Evolutionary conservation across 257 asterid genomes (phyloP), one percentile per base, ranked within the genome.

Genomic region (Capsicum chinense): DNA sequence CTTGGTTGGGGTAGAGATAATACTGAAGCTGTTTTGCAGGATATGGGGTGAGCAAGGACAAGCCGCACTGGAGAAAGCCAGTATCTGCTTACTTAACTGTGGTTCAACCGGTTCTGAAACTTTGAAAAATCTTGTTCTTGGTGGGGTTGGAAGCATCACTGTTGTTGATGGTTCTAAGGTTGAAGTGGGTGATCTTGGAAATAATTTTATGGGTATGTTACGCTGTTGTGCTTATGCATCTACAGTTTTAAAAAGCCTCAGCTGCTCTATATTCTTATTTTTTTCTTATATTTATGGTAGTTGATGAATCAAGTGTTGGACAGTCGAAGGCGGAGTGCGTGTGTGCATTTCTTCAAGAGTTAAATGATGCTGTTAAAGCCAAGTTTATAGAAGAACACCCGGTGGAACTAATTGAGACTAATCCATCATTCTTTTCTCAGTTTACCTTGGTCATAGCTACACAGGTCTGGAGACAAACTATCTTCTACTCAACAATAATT

Each of bases 1-100:
- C 57, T 11, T 9, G 58, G 59, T n/a, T 73, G 59, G 79, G 52
- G 9, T 64, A 64, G 74, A 7, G 76, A 37, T 37, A 26, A 12
- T 76, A 87, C 58, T 19, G 48, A 2, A 33, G 39, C 52, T 84
- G 5, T 79, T 83, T 83, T 91, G 87, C 90, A 97, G 98, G 90
- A 97, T 97, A 84, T 97, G 99, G 99, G 98, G 99, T n/a, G 99
- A 97, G 89, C 95, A 95, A 87, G 99, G 99, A 81, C 99, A 97
- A 88, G 91, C 95, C 82, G 98, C 98, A 10, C 95, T 97, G 47
- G 99, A 97, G 92, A 97, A 93, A 91, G 89, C 99, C 44, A 95
- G 97, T 89, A 91, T 97, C 74, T 95, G 99, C 84, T 91, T 97
- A 88, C 89, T 97, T 87, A 97, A 97, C 89, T 97, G 99, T 86